These are phyloP conservation scores for Lachnellula cervina DNA, from an alignment of 2,329 filamentous ascomycete species.

Conservation along the genomic window DNA sequence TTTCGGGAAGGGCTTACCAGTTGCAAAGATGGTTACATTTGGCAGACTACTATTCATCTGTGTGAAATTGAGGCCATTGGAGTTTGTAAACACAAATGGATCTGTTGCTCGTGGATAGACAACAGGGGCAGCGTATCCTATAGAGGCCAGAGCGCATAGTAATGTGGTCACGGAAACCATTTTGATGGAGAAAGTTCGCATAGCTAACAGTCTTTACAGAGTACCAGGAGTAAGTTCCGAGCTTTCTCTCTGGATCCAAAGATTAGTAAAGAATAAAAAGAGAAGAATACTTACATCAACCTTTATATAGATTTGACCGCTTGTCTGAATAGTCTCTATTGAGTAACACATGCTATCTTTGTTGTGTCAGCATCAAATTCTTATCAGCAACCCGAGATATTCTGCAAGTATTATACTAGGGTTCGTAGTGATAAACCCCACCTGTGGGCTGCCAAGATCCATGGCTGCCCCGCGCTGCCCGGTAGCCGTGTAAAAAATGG, in stretches of 20 bases:
- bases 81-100: conserved; percentile 23
- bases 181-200: neutral
- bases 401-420: neutral
- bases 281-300: too few species aligned
- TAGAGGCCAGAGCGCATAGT: conserved; percentile 6
- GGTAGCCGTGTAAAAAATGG: neutral
- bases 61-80: conserved; percentile 25
- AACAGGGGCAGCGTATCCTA: conserved; percentile 17
- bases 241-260: too few species aligned
- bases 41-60: conserved; percentile 22
- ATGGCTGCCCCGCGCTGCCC: neutral
- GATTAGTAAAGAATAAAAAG: neutral
- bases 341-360: neutral
- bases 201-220: neutral
- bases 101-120: conserved; percentile 11
- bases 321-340: neutral
- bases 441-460: neutral
- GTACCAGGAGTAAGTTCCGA: too few species aligned
- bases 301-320: neutral
- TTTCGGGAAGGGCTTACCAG: conserved; percentile 9
- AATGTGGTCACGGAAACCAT: conserved; percentile 1
- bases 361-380: neutral
- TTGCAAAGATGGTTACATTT: conserved; percentile 26
- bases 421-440: neutral
- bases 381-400: neutral